phyloP scores from a whole-genome alignment of 2,329 filamentous ascomycete species.

The Fusarium sambucinum region DNA sequence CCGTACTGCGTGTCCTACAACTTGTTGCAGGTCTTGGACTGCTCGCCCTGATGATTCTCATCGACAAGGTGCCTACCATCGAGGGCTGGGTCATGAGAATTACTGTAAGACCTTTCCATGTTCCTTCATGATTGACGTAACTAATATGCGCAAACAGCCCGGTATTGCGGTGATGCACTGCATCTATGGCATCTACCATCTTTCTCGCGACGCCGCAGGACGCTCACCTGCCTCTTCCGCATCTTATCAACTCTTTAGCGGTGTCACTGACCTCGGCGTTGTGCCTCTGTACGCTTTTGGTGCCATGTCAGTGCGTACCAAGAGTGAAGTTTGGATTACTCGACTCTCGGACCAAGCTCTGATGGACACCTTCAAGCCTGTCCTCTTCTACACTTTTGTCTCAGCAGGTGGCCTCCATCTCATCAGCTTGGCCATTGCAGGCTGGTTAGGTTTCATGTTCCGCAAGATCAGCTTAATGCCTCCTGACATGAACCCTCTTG shows the following conservation, averaged over 20 bases:
- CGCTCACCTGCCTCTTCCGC: slow-evolving; percentile 84
- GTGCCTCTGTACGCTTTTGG: slow-evolving; percentile 69
- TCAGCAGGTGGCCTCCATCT: slow-evolving; percentile 75
- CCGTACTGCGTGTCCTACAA: slow-evolving; percentile 75
- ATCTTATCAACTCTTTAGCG: slow-evolving; percentile 89
- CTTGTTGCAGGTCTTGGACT: slow-evolving; percentile 77
- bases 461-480: slow-evolving; percentile 83
- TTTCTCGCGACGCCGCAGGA: slow-evolving; percentile 75
- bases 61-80: slow-evolving; percentile 73
- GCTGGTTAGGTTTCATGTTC: slow-evolving; percentile 84
- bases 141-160: slow-evolving; percentile 66
- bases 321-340: slow-evolving; percentile 71
- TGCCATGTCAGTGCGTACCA: slow-evolving; percentile 59
- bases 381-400: slow-evolving; percentile 76
- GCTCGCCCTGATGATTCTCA: slow-evolving; percentile 80
- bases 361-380: slow-evolving; percentile 70
- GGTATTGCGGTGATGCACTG: slow-evolving; percentile 79
- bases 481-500: slow-evolving; percentile 95
- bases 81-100: slow-evolving; percentile 82
- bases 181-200: slow-evolving; percentile 84
- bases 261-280: slow-evolving; percentile 73
- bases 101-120: slow-evolving; percentile 66
- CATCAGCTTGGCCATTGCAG: slow-evolving; percentile 75
- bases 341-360: slow-evolving; percentile 70
- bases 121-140: slow-evolving; percentile 2